Base-by-base conservation (phyloP, 2,329 filamentous ascomycete genomes). In the Lachnellula occidentalis region DNA sequence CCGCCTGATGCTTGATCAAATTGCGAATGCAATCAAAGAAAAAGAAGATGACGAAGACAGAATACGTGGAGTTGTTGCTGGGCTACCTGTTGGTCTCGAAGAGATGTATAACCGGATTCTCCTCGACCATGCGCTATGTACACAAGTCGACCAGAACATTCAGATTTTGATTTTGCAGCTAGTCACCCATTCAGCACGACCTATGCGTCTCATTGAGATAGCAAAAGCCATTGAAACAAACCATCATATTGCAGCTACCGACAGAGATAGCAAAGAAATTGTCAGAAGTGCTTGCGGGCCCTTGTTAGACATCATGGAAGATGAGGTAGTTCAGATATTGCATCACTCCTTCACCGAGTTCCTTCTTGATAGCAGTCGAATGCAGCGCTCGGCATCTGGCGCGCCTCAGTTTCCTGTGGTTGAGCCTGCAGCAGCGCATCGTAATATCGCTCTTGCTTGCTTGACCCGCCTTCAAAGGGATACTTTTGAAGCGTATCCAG, bases 281-380 rank as follows among this genome's bases (percentile, higher is more conserved):
- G 48, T 62, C 3, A 61, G 68, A 34, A 60, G 59, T 5, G 66
- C 69, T 7, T 75, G 71, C 54, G 73, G 73, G 0, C 69, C 72
- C 5, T 57, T 77, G 24, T 57, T 77, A 0, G 73, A 77, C 54
- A 65, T 76, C 19, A 59, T 74, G 2, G 71, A 73, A 24, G 73
- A 77, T 49, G 75, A 75, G 52, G 74, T 71, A 0, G 53, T 77
- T 17, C 69, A 69, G 17, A 69, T 76, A 7, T 71, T 77, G 9
- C 75, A 78, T 57, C 75, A 77, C 51, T 77, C 75, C 1, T 71
- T 77, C 43, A 76, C 74, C 4, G 74, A 78, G 55, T 77, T 73
- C 50, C 58, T 76, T 21, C 67, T 69, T 2, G 70, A 69, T 8
- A 46, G n/a, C 4, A 45, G 54, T n/a, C 43, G 61, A 34, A 39